Percentiles rank a stretch among this genome's conserved stretches.
Conservation (phyloP, 169 alveolate species). For the Besnoitia besnoiti region DNA sequence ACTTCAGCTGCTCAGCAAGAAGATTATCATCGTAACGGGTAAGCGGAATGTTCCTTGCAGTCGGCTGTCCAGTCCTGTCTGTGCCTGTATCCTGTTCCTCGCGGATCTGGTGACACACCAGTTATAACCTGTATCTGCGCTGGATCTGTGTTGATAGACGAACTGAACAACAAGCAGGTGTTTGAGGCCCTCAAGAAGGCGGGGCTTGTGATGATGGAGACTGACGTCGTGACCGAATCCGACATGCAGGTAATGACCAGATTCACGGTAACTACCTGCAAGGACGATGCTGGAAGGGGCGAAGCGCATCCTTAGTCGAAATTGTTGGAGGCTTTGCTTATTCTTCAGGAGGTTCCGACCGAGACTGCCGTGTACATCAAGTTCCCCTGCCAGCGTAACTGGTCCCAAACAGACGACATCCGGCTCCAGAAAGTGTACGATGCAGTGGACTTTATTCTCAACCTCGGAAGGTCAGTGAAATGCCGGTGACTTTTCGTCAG, state of each 20-base stretch:
- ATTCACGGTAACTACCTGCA: no score
- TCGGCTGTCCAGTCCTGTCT: no score
- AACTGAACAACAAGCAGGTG: background rate
- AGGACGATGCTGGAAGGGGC: no score
- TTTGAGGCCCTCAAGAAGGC: background rate
- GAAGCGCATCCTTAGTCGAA: no score
- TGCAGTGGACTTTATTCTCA: background rate
- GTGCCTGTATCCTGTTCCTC: no score
- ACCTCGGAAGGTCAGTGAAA: slow-evolving; percentile 24
- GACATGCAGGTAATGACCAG: background rate
- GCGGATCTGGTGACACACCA: no score
- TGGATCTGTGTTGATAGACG: background rate
- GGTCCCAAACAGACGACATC: background rate
- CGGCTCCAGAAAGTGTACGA: slow-evolving; percentile 25
- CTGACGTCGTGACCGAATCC: background rate
- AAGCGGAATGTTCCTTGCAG: background rate
- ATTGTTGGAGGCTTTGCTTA: background rate
- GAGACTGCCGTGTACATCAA: background rate
- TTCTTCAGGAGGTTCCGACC: background rate
- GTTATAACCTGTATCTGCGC: background rate
- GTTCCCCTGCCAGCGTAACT: slow-evolving; percentile 17
- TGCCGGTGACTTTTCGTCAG: no score
- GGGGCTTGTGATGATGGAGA: background rate
- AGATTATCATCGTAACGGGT: slow-evolving; percentile 26
- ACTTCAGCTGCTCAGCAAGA: background rate